Evolutionary conservation across 139 green algal genomes (phyloP).

Genomic region (Volvox africanus): DNA sequence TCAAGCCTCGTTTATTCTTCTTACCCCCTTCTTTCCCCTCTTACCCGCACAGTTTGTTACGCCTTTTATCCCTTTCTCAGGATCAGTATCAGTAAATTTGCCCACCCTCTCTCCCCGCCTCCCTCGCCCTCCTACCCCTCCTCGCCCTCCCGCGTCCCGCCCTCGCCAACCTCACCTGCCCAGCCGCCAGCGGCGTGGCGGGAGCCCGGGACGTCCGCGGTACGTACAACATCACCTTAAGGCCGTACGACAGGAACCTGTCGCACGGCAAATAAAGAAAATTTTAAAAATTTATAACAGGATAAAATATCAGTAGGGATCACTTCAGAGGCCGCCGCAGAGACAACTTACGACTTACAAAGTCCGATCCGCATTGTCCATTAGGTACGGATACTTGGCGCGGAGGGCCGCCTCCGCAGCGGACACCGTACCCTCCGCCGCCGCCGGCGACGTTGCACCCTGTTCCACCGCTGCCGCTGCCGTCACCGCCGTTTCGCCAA

Average conservation of each 20-base stretch:
- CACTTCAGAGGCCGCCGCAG: too few relatives aligned
- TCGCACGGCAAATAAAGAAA: background rate
- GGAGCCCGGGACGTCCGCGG: conserved; percentile 35
- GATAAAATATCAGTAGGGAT: too few relatives aligned
- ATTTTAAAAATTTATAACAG: too few relatives aligned
- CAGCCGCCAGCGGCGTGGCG: conserved; percentile 36
- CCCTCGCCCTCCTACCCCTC: too few relatives aligned
- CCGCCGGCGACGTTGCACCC: background rate
- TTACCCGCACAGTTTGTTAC: too few relatives aligned
- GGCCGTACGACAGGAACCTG: conserved; percentile 72
- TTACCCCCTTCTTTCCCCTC: too few relatives aligned
- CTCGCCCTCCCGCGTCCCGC: too few relatives aligned
- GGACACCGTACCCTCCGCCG: background rate
- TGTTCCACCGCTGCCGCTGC: background rate
- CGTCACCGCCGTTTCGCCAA: background rate
- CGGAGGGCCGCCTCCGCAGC: background rate
- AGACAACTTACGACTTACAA: background rate
- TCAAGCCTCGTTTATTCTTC: too few relatives aligned
- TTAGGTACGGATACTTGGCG: background rate
- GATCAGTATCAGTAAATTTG: too few relatives aligned
- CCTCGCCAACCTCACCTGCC: background rate
- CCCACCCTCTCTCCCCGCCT: too few relatives aligned
- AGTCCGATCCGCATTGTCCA: background rate
- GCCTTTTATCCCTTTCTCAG: too few relatives aligned
- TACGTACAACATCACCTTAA: conserved; percentile 83